phyloP scores from a whole-genome alignment of 495 filamentous ascomycete species.

The Aspergillus homomorphus region DNA sequence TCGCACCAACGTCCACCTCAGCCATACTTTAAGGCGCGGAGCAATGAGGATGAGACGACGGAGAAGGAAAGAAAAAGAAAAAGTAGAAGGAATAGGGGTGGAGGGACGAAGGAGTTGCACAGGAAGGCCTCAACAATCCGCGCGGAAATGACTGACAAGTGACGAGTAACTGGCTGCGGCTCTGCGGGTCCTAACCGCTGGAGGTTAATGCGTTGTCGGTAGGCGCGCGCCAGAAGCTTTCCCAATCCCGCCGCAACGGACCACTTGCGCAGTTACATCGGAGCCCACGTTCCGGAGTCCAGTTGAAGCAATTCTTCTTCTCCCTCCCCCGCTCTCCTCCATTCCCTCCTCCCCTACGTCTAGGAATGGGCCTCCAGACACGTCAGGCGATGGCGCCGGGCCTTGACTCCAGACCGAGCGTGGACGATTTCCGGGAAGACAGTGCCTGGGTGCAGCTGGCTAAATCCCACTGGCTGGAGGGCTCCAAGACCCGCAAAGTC shows the following conservation, averaged over 20 bases:
- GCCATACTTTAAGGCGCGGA: conserved; percentile 38
- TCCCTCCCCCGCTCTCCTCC: background rate
- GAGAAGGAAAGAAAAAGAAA: background rate
- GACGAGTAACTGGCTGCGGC: conserved; percentile 21
- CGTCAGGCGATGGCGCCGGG: conserved; percentile 43
- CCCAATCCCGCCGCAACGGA: conserved; percentile 19
- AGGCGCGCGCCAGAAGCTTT: conserved; percentile 28
- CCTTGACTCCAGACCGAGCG: conserved; percentile 53
- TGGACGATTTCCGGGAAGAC: conserved; percentile 72
- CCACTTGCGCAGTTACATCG: conserved; percentile 32
- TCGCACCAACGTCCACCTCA: conserved; percentile 51
- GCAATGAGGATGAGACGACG: background rate
- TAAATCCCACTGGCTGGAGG: conserved; percentile 77
- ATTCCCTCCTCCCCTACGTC: conserved; percentile 15
- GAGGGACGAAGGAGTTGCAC: background rate
- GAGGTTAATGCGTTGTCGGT: conserved; percentile 11
- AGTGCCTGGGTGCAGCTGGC: conserved; percentile 80
- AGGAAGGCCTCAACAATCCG: background rate
- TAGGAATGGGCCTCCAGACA: conserved; percentile 36
- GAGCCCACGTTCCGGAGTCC: conserved; percentile 20
- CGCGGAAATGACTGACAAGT: conserved; percentile 6
- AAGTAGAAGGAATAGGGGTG: background rate
- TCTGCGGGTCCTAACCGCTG: conserved; percentile 29
- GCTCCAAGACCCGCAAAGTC: conserved; percentile 63
- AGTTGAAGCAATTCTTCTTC: conserved; percentile 22